A percentile compares a stretch with the other conserved stretches of the same genome.
phyloP scores from a whole-genome alignment of 2,329 filamentous ascomycete genomes.

The Cladosporium sp. region DNA sequence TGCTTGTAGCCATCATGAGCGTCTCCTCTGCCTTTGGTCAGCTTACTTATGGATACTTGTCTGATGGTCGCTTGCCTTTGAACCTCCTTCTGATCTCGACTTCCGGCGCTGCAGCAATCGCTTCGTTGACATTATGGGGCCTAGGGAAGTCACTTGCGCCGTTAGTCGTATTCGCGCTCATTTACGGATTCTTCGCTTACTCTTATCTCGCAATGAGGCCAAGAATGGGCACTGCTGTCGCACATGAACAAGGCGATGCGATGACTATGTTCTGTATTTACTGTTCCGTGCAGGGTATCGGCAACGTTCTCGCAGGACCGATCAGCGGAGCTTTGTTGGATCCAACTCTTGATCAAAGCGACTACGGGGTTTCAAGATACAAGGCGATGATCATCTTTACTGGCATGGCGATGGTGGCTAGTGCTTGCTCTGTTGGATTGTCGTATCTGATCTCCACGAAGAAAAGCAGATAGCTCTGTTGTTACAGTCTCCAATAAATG shows the following conservation, averaged over 20 bases:
- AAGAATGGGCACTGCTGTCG: background rate
- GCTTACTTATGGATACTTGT: slow-evolving; percentile 35
- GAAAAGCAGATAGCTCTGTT: background rate
- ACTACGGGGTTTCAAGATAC: background rate
- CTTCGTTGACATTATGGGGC: background rate
- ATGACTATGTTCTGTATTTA: background rate
- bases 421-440: background rate
- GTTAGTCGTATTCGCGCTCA: slow-evolving; percentile 40
- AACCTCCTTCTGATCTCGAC: background rate
- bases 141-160: slow-evolving; percentile 29
- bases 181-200: slow-evolving; percentile 49
- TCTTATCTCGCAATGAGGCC: slow-evolving; percentile 39
- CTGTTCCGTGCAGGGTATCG: background rate
- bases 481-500: background rate
- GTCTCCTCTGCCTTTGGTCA: slow-evolving; percentile 40
- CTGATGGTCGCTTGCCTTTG: background rate
- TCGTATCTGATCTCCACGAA: background rate
- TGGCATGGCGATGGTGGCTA: background rate
- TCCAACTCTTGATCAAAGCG: background rate
- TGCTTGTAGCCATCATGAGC: slow-evolving; percentile 41
- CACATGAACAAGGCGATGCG: background rate
- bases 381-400: background rate
- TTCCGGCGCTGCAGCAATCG: background rate
- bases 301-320: background rate
- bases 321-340: background rate